Evolutionary conservation across 140 eudicot species (phyloP).

Genomic region (Bidens hawaiensis): DNA sequence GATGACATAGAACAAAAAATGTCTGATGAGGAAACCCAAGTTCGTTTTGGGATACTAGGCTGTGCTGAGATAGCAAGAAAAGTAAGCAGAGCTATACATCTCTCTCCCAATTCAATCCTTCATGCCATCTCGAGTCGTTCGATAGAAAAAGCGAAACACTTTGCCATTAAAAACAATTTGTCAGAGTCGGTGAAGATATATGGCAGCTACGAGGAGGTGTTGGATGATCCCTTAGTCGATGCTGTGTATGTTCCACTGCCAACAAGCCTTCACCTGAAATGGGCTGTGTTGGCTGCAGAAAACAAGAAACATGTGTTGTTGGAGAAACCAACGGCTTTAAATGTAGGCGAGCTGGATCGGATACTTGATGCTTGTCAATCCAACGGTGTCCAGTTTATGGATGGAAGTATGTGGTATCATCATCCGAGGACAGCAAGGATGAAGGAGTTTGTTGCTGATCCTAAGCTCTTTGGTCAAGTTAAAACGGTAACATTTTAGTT

Average conservation of each 20-base stretch:
- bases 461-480: slow-evolving; percentile 54
- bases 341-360: slow-evolving; percentile 50
- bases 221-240: slow-evolving; percentile 64
- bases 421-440: slow-evolving; percentile 79
- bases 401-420: slow-evolving; percentile 94
- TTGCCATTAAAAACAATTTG: slow-evolving; percentile 42
- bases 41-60: slow-evolving; percentile 74
- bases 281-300: slow-evolving; percentile 76
- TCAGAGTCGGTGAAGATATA: slow-evolving; percentile 40
- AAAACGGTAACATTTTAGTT: slow-evolving; percentile 29
- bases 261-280: slow-evolving; percentile 63
- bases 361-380: slow-evolving; percentile 60
- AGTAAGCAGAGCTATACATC: slow-evolving; percentile 60
- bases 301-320: slow-evolving; percentile 71
- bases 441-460: slow-evolving; percentile 54
- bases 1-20: slow-evolving; percentile 21
- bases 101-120: slow-evolving; percentile 61
- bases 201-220: slow-evolving; percentile 53
- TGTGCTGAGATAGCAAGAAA: slow-evolving; percentile 84
- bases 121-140: slow-evolving; percentile 78
- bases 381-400: slow-evolving; percentile 82
- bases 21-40: slow-evolving; percentile 35
- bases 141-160: slow-evolving; percentile 49
- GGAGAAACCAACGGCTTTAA: slow-evolving; percentile 85
- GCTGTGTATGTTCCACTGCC: slow-evolving; percentile 89